These are phyloP conservation scores for Hypoxylon sp. DNA, from an alignment of 2,329 filamentous ascomycete species.

Conservation along the genomic window DNA sequence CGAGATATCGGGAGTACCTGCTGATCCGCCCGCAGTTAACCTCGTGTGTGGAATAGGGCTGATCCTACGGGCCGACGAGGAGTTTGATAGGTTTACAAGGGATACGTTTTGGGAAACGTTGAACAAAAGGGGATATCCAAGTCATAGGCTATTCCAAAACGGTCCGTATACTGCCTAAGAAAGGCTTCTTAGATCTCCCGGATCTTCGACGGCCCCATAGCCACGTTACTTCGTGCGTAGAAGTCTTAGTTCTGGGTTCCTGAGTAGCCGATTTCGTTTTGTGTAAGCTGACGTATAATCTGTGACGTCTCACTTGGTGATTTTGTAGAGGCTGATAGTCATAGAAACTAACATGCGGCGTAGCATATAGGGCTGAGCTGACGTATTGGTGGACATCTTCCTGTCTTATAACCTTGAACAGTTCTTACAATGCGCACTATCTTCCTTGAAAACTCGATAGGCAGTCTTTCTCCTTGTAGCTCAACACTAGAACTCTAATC, in stretches of 20 bases:
- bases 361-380: conserved; percentile 43
- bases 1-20: conserved; percentile 22
- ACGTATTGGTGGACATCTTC: conserved; percentile 26
- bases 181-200: conserved; percentile 30
- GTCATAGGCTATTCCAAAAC: conserved; percentile 39
- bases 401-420: conserved; percentile 2
- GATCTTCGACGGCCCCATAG: conserved; percentile 28
- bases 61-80: conserved; percentile 22
- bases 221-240: conserved; percentile 19
- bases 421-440: conserved; percentile 1
- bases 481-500: not conserved
- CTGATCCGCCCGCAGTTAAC: conserved; percentile 32
- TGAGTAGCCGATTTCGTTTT: conserved; percentile 8
- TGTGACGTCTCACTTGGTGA: conserved; percentile 19
- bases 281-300: conserved; percentile 34
- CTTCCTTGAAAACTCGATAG: conserved; percentile 1
- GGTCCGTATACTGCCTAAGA: conserved; percentile 27
- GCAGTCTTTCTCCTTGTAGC: not conserved
- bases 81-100: conserved; percentile 28
- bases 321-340: conserved; percentile 31
- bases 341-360: conserved; percentile 21
- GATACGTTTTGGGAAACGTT: conserved; percentile 5
- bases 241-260: conserved; percentile 24
- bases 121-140: conserved; percentile 26
- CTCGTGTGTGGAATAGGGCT: conserved; percentile 30